These are phyloP conservation scores for Hirschfeldia incana DNA, from an alignment of 345 rosid species.

Conservation along the genomic window DNA sequence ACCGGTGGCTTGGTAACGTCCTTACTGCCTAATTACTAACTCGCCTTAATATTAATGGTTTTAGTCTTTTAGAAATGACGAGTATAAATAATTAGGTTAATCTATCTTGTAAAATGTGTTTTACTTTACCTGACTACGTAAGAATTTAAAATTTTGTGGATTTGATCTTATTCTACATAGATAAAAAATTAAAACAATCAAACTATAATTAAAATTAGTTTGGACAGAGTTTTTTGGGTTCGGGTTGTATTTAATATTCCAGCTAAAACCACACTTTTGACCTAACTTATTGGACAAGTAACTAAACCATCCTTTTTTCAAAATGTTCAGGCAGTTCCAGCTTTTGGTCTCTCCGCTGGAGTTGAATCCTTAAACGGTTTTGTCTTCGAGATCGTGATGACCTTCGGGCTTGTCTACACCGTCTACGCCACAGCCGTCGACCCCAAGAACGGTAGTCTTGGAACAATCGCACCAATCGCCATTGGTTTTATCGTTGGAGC, in stretches of 20 bases:
- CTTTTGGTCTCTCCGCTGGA: constrained; percentile 64
- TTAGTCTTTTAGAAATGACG: not conserved
- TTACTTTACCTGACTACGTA: not conserved
- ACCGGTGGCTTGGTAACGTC: constrained; percentile 66
- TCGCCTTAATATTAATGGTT: not conserved
- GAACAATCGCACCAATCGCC: constrained; percentile 76
- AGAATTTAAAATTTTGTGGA: not conserved
- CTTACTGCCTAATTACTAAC: not conserved
- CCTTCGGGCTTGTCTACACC: constrained; percentile 86
- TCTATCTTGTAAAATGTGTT: not conserved
- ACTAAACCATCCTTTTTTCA: not conserved
- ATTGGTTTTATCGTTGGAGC: constrained; percentile 95
- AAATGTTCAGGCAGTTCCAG: constrained; percentile 53
- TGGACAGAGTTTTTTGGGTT: not conserved
- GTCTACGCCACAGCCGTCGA: constrained; percentile 95
- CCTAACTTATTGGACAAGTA: constrained; percentile 30
- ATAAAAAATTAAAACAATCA: not conserved
- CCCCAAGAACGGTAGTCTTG: constrained; percentile 76
- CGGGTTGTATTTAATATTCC: not conserved
- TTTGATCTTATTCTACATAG: not conserved
- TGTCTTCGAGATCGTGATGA: constrained; percentile 93
- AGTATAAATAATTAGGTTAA: not conserved
- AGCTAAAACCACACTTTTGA: not conserved
- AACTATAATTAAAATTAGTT: not conserved
- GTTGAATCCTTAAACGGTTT: constrained; percentile 71